Conservation (phyloP, 306 rosid species). For the Crataegus laevigata region DNA sequence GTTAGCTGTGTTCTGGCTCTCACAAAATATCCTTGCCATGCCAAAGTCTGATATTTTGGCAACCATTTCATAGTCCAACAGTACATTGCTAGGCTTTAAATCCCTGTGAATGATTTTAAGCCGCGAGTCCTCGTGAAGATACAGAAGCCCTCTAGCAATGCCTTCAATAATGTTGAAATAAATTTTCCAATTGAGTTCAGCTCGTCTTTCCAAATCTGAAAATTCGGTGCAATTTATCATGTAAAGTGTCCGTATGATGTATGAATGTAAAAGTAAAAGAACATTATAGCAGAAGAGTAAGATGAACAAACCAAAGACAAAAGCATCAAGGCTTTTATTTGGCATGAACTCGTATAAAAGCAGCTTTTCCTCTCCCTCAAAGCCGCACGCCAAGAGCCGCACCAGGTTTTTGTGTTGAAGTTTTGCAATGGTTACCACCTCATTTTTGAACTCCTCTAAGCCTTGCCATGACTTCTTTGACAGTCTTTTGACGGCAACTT, state of each 20-base stretch:
- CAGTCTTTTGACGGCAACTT: slow-evolving; percentile 56
- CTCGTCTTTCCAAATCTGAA: slow-evolving; percentile 32
- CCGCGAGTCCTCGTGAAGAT: slow-evolving; percentile 53
- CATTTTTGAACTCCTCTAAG: slow-evolving; percentile 23
- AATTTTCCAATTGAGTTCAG: slow-evolving; percentile 36
- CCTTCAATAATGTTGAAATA: slow-evolving; percentile 33
- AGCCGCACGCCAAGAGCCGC: slow-evolving; percentile 51
- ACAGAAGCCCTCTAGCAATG: slow-evolving; percentile 42
- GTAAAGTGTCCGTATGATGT: background rate
- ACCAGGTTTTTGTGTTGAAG: slow-evolving; percentile 66
- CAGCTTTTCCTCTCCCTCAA: slow-evolving; percentile 50
- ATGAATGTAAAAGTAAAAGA: too few relatives aligned
- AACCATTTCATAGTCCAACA: slow-evolving; percentile 36
- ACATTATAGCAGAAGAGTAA: background rate
- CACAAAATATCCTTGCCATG: slow-evolving; percentile 47
- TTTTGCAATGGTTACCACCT: slow-evolving; percentile 32
- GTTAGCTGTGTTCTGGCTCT: slow-evolving; percentile 38
- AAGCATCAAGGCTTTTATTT: slow-evolving; percentile 51
- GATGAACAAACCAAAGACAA: slow-evolving; percentile 43
- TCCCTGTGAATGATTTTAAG: slow-evolving; percentile 51
- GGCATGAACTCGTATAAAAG: slow-evolving; percentile 58
- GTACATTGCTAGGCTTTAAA: slow-evolving; percentile 47
- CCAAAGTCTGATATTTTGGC: slow-evolving; percentile 61
- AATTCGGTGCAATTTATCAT: background rate
- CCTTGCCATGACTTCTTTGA: slow-evolving; percentile 64